Conservation (phyloP, 1,284 basidiomycete species). For the Irpex sp. region DNA sequence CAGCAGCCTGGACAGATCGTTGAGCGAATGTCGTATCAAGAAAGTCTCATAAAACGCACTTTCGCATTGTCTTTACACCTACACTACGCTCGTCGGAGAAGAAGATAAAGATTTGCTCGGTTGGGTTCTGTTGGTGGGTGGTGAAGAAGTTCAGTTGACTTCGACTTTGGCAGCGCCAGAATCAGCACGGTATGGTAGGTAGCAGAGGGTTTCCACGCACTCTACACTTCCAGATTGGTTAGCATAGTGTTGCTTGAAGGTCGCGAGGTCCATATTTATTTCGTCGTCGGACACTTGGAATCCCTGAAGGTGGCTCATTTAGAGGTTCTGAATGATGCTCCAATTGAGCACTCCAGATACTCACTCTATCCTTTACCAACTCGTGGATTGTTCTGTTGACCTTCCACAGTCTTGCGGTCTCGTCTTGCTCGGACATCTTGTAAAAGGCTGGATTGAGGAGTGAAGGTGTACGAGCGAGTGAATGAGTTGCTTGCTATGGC, state of each 20-base stretch:
- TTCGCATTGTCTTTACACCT: constrained; percentile 93
- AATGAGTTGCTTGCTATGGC: neutral
- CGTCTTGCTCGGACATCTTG: constrained; percentile 65
- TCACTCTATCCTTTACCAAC: constrained; percentile 88
- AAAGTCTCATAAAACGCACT: constrained; percentile 52
- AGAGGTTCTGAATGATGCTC: constrained; percentile 4
- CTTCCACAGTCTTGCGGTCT: constrained; percentile 87
- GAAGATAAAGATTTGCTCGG: constrained; percentile 89
- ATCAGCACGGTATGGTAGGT: neutral
- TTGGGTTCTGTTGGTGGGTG: constrained; percentile 61
- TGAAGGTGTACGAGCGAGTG: constrained; percentile 5
- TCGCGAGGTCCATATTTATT: constrained; percentile 78
- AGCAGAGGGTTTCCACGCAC: constrained; percentile 34
- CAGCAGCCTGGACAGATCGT: constrained; percentile 60
- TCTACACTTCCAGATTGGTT: constrained; percentile 62
- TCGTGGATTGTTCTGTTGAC: constrained; percentile 97
- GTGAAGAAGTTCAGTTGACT: constrained; percentile 87
- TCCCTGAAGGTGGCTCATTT: constrained; percentile 45
- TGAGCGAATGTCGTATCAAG: neutral
- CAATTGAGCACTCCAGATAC: constrained; percentile 16
- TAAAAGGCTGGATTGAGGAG: constrained; percentile 20
- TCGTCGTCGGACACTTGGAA: constrained; percentile 91
- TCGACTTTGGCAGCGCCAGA: constrained; percentile 49
- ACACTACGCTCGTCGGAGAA: constrained; percentile 93
- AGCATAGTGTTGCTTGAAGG: constrained; percentile 69